Conservation (phyloP, 2,329 filamentous ascomycete species). For the Lojkania enalia region DNA sequence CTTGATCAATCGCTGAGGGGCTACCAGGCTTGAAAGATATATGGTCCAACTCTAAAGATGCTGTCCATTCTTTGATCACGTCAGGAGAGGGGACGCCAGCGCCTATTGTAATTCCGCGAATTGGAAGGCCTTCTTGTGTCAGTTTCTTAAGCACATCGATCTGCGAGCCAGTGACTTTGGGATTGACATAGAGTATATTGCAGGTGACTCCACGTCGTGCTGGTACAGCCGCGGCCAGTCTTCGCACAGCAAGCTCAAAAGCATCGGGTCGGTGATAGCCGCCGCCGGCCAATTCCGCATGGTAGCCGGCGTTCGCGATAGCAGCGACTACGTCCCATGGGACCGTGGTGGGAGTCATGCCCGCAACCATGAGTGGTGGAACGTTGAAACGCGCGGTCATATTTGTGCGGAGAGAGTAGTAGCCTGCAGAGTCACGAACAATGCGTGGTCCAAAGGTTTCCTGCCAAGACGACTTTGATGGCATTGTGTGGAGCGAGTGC, state of each 20-base stretch:
- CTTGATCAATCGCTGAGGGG: conserved; percentile 80
- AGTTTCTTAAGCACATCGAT: conserved; percentile 80
- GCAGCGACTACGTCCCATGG: conserved; percentile 90
- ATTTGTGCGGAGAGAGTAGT: conserved; percentile 21
- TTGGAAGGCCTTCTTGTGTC: conserved; percentile 82
- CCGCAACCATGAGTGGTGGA: conserved; percentile 84
- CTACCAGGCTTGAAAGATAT: conserved; percentile 94
- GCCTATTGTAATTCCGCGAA: conserved; percentile 89
- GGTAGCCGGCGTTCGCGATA: conserved; percentile 93
- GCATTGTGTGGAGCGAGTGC: conserved; percentile 3
- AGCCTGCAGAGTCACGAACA: conserved; percentile 4
- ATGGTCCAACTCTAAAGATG: conserved; percentile 80
- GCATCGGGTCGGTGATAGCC: conserved; percentile 82
- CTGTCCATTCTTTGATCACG: conserved; percentile 89
- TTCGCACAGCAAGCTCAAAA: conserved; percentile 83
- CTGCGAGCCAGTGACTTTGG: conserved; percentile 88
- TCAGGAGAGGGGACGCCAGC: conserved; percentile 92
- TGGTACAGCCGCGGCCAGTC: conserved; percentile 75
- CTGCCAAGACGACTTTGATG: conserved; percentile 4
- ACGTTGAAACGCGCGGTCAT: conserved; percentile 85
- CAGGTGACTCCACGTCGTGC: conserved; percentile 84
- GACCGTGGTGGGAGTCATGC: conserved; percentile 90
- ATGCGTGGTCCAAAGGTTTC: conserved; percentile 7
- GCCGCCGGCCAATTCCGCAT: conserved; percentile 86
- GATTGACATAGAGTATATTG: conserved; percentile 90